phyloP scores from a whole-genome alignment of 2,329 filamentous ascomycete genomes.

The Proliferodiscus dingleyae region DNA sequence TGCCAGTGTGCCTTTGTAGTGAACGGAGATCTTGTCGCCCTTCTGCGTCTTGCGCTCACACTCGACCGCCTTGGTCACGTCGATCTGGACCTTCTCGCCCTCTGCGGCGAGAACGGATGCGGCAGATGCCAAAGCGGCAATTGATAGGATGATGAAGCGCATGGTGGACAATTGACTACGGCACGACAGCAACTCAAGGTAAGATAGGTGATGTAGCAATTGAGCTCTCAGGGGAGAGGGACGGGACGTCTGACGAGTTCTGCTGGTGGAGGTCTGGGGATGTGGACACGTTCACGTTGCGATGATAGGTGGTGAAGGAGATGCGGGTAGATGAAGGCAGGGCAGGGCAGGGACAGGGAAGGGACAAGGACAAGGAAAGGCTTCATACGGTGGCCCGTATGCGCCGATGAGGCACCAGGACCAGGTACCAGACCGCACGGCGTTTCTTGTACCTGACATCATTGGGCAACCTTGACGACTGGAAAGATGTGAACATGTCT shows the following conservation, averaged over 20 bases:
- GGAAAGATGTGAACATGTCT: too few relatives aligned
- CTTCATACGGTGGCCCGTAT: too few relatives aligned
- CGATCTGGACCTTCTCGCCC: constrained; percentile 68
- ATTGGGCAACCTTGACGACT: too few relatives aligned
- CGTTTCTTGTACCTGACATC: too few relatives aligned
- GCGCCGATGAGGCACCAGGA: too few relatives aligned
- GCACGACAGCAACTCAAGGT: neutral
- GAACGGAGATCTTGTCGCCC: constrained; percentile 78
- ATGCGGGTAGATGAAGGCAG: neutral
- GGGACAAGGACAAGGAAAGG: too few relatives aligned
- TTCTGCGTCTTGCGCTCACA: constrained; percentile 73
- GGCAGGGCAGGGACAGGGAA: neutral
- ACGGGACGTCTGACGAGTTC: too few relatives aligned
- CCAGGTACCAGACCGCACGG: too few relatives aligned
- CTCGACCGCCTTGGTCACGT: constrained; percentile 67
- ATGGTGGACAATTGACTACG: constrained; percentile 18
- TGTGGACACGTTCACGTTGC: constrained; percentile 17
- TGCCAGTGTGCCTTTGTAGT: constrained; percentile 78
- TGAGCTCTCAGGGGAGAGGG: neutral
- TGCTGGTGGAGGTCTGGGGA: too few relatives aligned
- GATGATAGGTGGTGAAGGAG: neutral
- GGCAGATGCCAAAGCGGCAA: constrained; percentile 26
- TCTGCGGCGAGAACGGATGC: constrained; percentile 27
- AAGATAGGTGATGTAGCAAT: neutral
- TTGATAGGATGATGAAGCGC: constrained; percentile 29